Base-by-base conservation (phyloP, 352 stramenopile genomes). In the Pythium phragmiticola region DNA sequence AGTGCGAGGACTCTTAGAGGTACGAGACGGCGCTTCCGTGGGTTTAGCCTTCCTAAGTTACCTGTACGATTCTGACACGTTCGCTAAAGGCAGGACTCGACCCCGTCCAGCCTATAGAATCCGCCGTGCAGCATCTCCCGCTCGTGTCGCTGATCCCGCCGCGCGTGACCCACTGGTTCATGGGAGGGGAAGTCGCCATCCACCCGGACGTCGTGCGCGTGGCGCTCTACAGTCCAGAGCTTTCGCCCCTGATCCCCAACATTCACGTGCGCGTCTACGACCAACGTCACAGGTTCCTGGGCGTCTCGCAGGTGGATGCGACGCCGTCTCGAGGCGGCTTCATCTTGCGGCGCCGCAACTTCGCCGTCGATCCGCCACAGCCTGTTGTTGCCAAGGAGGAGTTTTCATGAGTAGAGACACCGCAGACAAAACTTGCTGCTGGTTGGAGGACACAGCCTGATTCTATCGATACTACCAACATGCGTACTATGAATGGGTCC, bases 291-390 rank as follows among this genome's bases (percentile, higher is more conserved):
- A 42, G 13, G 33, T 74, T 92, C 51, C 72, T 89, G 7, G 84
- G 84, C 6, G 62, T 90, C 36, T 85, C 84, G 17, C 76, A 86
- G 49, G 71, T 88, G 12, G 76, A 89, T 33, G 53, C 68, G 17
- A 58, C 28, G 7, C 65, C 74, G 36, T 51, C 39, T 6, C 50
- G 67, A 11, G 56, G 63, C 21, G 60, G 77, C 9, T 84, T 82
- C 34, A 66, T 89, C 39, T 68, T 92, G 57, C 82, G 71, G 45
- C 86, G 85, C 63, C 84, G 84, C 63, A 80, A 77, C 62, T 92
- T 90, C 58, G 51, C 63, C 12, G 59, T 55, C 6, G 54, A 62
- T 37, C 46, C 34, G 12, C 14, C 17, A 2, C 37, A 60, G 41
- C 21, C 39, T 4, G 23, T 8, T 12, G 26, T 41, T 51, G 13